Percentiles rank a stretch among this genome's conserved stretches.
phyloP scores from a whole-genome alignment of 208 protist genomes.

The Lotmaria passim region DNA sequence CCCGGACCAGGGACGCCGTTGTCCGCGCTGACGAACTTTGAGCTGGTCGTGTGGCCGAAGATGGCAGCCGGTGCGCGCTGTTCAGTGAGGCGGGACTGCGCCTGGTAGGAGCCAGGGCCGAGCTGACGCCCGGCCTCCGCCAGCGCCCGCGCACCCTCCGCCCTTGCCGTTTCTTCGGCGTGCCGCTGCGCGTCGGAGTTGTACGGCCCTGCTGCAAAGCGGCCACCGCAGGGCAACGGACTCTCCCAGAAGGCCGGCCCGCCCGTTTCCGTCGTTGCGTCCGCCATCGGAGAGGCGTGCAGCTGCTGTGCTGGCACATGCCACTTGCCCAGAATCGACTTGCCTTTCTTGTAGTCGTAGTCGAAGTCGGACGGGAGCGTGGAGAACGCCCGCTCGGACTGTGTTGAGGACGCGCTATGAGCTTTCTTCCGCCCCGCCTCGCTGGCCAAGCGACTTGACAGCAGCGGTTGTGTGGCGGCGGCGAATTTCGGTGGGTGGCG shows the following conservation, averaged over 20 bases:
- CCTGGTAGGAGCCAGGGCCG: slow-evolving; percentile 31
- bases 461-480: slow-evolving; percentile 27
- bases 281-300: slow-evolving; percentile 8
- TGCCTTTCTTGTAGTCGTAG: slow-evolving; percentile 74
- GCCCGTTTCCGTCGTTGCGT: slow-evolving; percentile 26
- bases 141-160: slow-evolving; percentile 22
- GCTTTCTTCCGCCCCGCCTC: slow-evolving; percentile 7
- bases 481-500: slow-evolving; percentile 59
- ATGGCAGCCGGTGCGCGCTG: slow-evolving; percentile 26
- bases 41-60: slow-evolving; percentile 36
- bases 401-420: slow-evolving; percentile 2
- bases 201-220: slow-evolving; percentile 43
- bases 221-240: slow-evolving; percentile 25
- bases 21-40: slow-evolving; percentile 30
- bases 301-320: slow-evolving; percentile 11
- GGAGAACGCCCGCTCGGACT: slow-evolving; percentile 10
- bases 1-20: slow-evolving; percentile 64
- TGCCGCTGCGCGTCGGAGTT: slow-evolving; percentile 31
- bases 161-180: slow-evolving; percentile 14
- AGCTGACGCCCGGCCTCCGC: slow-evolving; percentile 12
- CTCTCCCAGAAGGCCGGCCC: slow-evolving; percentile 31
- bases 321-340: slow-evolving; percentile 53
- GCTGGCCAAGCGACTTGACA: slow-evolving; percentile 1
- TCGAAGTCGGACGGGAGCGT: slow-evolving; percentile 84
- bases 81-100: slow-evolving; percentile 12